A percentile compares a stretch with the other conserved stretches of the same genome.
These are phyloP conservation scores for Cystofilobasidium macerans DNA, from an alignment of 768 basidiomycete genomes.

Conservation along the genomic window DNA sequence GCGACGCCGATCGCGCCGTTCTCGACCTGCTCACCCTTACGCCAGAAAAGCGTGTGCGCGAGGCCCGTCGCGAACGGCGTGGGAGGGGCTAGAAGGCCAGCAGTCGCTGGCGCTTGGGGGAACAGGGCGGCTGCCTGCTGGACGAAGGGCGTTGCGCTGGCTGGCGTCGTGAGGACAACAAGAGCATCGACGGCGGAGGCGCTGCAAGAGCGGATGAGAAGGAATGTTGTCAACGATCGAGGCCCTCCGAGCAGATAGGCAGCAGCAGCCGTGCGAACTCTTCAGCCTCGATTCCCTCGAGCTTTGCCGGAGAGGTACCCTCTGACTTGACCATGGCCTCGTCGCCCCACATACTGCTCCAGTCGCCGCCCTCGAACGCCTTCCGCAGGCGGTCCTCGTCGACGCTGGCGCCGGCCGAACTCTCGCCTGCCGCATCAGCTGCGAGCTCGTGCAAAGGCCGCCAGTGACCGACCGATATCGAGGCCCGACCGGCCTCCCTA, in stretches of 20 bases:
- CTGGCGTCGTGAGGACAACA: background rate
- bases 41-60: background rate
- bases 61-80: slow-evolving; percentile 5
- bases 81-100: background rate
- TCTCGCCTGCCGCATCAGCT: background rate
- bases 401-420: background rate
- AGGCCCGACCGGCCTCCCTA: background rate
- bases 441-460: background rate
- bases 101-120: background rate
- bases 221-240: background rate
- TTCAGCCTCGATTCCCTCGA: background rate
- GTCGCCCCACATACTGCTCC: background rate
- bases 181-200: background rate
- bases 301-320: background rate
- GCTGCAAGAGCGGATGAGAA: background rate
- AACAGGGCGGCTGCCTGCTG: background rate
- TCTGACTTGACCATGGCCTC: background rate
- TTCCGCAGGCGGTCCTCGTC: background rate
- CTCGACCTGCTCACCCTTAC: background rate
- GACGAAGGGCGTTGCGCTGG: background rate
- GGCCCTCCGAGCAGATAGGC: background rate
- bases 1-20: background rate
- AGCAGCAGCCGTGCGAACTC: no score
- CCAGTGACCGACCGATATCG: background rate
- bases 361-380: background rate